Percentiles rank a stretch among this genome's conserved stretches.
These are phyloP conservation scores for Crithidia mellificae DNA, from an alignment of 208 protist species.

Conservation along the genomic window DNA sequence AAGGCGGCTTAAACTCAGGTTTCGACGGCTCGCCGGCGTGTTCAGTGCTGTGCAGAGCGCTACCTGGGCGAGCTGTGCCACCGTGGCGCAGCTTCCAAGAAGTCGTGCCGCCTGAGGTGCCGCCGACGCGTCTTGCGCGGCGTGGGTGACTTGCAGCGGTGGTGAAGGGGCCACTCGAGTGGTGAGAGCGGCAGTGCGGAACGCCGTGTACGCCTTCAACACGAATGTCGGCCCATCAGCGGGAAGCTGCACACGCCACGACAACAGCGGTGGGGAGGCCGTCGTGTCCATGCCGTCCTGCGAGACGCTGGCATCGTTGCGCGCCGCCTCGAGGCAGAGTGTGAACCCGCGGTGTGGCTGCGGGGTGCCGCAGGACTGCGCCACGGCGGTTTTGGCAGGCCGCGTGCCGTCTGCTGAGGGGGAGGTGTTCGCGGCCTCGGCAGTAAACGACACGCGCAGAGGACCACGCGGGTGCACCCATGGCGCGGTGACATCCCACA, in stretches of 20 bases:
- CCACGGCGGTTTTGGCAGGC: too few relatives aligned
- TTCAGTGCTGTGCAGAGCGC: not conserved
- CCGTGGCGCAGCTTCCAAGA: slow-evolving; percentile 5
- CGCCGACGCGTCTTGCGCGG: too few relatives aligned
- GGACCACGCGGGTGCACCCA: slow-evolving; percentile 15
- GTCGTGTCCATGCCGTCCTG: not conserved
- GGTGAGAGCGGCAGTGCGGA: not conserved
- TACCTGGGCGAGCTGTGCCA: slow-evolving; percentile 7
- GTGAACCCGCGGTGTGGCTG: too few relatives aligned
- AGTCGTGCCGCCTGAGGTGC: not conserved
- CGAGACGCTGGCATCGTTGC: not conserved
- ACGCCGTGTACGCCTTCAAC: not conserved
- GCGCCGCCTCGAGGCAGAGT: too few relatives aligned
- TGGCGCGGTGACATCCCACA: slow-evolving; percentile 12
- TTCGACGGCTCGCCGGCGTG: too few relatives aligned
- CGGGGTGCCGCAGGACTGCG: too few relatives aligned
- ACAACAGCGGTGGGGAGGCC: not conserved
- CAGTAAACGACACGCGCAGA: slow-evolving; percentile 7
- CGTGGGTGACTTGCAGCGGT: too few relatives aligned
- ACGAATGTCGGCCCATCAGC: not conserved
- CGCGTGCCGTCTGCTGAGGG: too few relatives aligned
- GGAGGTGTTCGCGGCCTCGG: not conserved
- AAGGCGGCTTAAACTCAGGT: not conserved
- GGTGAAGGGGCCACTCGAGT: too few relatives aligned
- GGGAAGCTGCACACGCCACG: not conserved